Evolutionary conservation across 345 rosid genomes (phyloP).

Genomic region (Gynandropsis gynandra): DNA sequence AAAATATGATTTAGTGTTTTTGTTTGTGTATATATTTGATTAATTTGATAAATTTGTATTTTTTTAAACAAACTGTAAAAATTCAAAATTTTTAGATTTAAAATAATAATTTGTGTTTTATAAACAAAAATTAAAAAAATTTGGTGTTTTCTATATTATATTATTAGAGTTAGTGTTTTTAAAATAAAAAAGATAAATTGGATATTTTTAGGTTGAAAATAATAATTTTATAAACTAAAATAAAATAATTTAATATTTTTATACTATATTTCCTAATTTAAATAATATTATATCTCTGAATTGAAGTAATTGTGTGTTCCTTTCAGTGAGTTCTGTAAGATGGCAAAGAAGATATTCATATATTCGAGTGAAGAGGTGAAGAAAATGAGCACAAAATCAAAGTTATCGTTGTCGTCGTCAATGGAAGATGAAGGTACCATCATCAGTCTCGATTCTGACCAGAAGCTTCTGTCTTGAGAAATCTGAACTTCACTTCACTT

Average conservation of each 20-base stretch:
- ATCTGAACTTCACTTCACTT: conserved; percentile 6
- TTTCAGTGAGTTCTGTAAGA: conserved; percentile 65
- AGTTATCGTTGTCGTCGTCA: conserved; percentile 26
- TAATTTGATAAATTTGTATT: too few species aligned
- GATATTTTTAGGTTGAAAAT: too few species aligned
- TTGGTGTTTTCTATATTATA: too few species aligned
- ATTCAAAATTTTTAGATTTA: too few species aligned
- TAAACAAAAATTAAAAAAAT: too few species aligned
- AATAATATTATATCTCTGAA: not conserved
- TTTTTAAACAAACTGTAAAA: too few species aligned
- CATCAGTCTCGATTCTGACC: conserved; percentile 39
- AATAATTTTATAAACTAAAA: too few species aligned
- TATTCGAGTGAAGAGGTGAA: conserved; percentile 50
- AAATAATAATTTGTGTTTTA: too few species aligned
- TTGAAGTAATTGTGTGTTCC: not conserved
- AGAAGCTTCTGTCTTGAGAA: conserved; percentile 26
- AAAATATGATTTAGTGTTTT: not conserved
- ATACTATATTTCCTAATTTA: not conserved
- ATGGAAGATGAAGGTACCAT: conserved; percentile 31
- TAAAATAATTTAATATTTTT: too few species aligned
- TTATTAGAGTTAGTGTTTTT: too few species aligned
- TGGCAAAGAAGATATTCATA: conserved; percentile 63
- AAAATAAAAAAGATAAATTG: too few species aligned
- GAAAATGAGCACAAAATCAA: conserved; percentile 38
- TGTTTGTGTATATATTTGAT: too few species aligned